phyloP scores from a whole-genome alignment of 2,329 filamentous ascomycete genomes.

The Botrytis squamosa region DNA sequence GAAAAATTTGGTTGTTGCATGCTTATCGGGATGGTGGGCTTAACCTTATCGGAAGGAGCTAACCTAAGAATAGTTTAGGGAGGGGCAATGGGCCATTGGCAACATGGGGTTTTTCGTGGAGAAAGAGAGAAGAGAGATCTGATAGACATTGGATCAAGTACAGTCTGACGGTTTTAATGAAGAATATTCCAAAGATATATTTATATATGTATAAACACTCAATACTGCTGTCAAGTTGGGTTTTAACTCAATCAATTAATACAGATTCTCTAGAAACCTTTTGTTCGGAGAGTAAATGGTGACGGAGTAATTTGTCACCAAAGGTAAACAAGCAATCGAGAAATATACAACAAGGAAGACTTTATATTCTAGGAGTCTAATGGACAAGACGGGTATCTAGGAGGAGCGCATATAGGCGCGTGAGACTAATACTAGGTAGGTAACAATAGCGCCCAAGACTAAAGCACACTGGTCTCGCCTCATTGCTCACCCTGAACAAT shows the following conservation, averaged over 20 bases:
- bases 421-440: neutral
- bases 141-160: neutral
- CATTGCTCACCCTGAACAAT: neutral
- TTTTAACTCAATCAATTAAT: neutral
- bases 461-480: neutral
- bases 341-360: neutral
- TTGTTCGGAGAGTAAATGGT: neutral
- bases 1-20: slow-evolving; percentile 14
- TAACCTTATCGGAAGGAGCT: neutral
- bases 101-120: slow-evolving; percentile 13
- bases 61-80: slow-evolving; percentile 5
- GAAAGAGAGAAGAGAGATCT: neutral
- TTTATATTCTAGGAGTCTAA: neutral
- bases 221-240: neutral
- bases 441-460: neutral
- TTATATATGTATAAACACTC: neutral
- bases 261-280: neutral
- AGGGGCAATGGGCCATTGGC: slow-evolving; percentile 8
- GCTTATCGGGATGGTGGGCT: slow-evolving; percentile 8
- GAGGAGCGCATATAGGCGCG: neutral
- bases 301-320: neutral
- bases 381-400: neutral
- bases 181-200: neutral
- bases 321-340: neutral
- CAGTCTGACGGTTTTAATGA: neutral